Evolutionary conservation across 1,139 yeast species (phyloP).

Genomic region (Magnusiomyces paraingens): DNA sequence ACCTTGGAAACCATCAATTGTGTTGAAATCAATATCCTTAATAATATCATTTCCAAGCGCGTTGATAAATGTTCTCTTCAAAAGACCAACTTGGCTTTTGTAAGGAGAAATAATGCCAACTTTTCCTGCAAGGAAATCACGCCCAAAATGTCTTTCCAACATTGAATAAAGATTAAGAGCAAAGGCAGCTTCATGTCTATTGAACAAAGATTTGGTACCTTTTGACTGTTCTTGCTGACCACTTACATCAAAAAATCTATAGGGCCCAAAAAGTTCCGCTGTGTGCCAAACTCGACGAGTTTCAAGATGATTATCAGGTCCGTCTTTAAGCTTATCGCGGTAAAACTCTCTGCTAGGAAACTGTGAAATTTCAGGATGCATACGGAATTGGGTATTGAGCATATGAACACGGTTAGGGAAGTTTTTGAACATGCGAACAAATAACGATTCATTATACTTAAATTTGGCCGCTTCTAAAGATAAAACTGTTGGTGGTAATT

Average conservation of each 20-base stretch:
- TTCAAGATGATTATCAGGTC: constrained; percentile 56
- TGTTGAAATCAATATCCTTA: constrained; percentile 74
- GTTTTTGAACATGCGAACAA: constrained; percentile 83
- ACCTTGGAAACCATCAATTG: constrained; percentile 97
- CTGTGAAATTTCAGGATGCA: constrained; percentile 85
- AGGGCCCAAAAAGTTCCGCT: constrained; percentile 52
- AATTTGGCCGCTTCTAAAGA: constrained; percentile 78
- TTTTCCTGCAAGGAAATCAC: constrained; percentile 52
- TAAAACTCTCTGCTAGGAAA: constrained; percentile 87
- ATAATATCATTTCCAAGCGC: constrained; percentile 58
- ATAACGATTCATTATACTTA: constrained; percentile 83
- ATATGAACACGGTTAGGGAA: constrained; percentile 57
- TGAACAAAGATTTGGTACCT: constrained; percentile 15
- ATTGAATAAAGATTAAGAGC: constrained; percentile 42
- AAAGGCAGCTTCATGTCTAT: constrained; percentile 12
- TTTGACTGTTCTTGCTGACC: constrained; percentile 51
- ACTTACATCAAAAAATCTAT: constrained; percentile 66
- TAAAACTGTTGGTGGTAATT: constrained; percentile 91
- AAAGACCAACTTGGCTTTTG: constrained; percentile 67
- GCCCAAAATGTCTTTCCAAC: constrained; percentile 10
- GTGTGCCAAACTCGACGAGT: constrained; percentile 79
- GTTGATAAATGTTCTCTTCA: constrained; percentile 50
- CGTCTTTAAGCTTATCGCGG: constrained; percentile 62
- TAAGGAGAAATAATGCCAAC: constrained; percentile 93
- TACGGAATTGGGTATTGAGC: constrained; percentile 88